Conservation (phyloP, 305 asterid species). For the Petunia hybrid region DNA sequence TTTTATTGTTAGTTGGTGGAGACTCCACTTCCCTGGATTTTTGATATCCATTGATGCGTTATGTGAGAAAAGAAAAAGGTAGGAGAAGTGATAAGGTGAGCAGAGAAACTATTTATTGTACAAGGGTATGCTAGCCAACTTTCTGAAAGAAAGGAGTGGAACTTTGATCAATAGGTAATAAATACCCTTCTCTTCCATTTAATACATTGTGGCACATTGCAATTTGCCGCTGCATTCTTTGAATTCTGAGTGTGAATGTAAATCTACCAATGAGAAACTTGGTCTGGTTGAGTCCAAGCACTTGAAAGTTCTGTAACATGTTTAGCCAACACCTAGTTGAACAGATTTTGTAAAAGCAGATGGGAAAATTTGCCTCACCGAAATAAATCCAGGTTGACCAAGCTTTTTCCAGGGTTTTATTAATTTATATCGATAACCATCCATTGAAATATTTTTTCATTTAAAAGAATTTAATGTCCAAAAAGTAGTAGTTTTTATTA, state of each 20-base stretch:
- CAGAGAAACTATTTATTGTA: neutral
- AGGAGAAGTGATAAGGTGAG: neutral
- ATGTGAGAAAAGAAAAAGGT: neutral
- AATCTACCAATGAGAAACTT: neutral
- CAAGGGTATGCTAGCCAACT: neutral
- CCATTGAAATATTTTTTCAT: neutral
- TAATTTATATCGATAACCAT: neutral
- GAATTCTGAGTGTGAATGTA: neutral
- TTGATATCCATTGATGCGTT: neutral
- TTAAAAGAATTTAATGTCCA: conserved; percentile 8
- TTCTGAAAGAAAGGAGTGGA: neutral
- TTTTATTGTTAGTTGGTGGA: neutral
- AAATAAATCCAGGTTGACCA: neutral
- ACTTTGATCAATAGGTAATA: neutral
- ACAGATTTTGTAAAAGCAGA: conserved; percentile 16
- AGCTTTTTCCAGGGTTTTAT: neutral
- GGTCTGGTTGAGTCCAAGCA: neutral
- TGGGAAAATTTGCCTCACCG: neutral
- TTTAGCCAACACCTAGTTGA: neutral
- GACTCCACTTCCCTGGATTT: neutral
- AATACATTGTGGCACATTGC: neutral
- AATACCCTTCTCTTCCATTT: neutral
- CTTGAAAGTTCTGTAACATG: conserved; percentile 19
- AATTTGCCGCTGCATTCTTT: neutral
- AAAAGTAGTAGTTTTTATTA: neutral